Percentiles rank a stretch among this genome's conserved stretches.
phyloP scores from a whole-genome alignment of 768 basidiomycete genomes.

The Lepiota brunneoincarnata region DNA sequence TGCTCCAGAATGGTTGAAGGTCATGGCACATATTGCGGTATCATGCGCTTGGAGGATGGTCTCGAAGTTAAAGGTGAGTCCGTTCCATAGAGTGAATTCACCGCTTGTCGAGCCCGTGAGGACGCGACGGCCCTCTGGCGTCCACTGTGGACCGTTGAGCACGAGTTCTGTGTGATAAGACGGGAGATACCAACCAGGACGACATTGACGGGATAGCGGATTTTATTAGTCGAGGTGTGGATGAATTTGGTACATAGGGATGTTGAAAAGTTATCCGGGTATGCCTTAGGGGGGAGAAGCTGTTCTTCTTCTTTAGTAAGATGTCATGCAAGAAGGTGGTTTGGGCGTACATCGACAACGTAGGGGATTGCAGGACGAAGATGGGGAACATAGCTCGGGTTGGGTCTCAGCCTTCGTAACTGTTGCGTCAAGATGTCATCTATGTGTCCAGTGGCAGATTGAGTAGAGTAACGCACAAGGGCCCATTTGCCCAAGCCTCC shows the following conservation, averaged over 20 bases:
- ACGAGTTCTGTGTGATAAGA: background rate
- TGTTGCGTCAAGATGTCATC: conserved; percentile 22
- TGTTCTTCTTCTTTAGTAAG: conserved; percentile 28
- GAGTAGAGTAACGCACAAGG: conserved; percentile 51
- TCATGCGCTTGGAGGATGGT: conserved; percentile 99
- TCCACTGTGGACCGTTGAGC: conserved; percentile 66
- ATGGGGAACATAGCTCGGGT: conserved; percentile 69
- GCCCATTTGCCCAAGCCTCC: conserved; percentile 86
- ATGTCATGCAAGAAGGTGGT: conserved; percentile 16
- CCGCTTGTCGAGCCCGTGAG: conserved; percentile 95
- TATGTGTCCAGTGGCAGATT: background rate
- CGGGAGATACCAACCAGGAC: conserved; percentile 71
- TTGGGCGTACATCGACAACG: conserved; percentile 74
- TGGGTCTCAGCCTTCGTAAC: conserved; percentile 78
- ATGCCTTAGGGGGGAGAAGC: conserved; percentile 94
- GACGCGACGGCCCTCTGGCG: conserved; percentile 90
- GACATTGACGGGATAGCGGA: conserved; percentile 94
- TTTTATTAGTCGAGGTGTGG: conserved; percentile 98
- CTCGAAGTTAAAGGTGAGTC: conserved; percentile 98
- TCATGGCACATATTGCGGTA: conserved; percentile 84
- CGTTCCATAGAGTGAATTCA: conserved; percentile 99
- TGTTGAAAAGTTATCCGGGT: conserved; percentile 86
- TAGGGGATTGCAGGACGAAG: conserved; percentile 86
- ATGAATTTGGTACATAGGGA: conserved; percentile 97
- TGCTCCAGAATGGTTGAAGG: conserved; percentile 90